Evolutionary conservation across 2,329 filamentous ascomycete species (phyloP).

Genomic region (Aureobasidium subglaciale): DNA sequence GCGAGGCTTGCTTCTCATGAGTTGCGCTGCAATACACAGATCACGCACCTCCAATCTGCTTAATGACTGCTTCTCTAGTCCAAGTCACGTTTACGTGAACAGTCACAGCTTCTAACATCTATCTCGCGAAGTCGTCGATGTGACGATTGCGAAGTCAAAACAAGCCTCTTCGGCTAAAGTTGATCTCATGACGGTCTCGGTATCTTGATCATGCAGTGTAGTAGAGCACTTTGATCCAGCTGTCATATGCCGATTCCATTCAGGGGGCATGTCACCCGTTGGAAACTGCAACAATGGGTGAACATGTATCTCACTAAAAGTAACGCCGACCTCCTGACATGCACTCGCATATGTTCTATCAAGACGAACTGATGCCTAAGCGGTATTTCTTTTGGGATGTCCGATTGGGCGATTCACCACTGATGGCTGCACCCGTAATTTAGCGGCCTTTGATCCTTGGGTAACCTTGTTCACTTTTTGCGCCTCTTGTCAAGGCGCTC

Average conservation of each 20-base stretch:
- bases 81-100: neutral
- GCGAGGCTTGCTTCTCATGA: neutral
- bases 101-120: neutral
- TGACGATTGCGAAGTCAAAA: neutral
- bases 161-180: slow-evolving; percentile 6
- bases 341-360: neutral
- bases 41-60: neutral
- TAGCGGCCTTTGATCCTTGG: neutral
- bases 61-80: neutral
- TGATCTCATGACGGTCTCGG: neutral
- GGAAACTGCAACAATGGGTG: neutral
- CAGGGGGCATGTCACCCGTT: neutral
- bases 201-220: neutral
- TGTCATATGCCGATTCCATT: neutral
- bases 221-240: neutral
- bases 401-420: neutral
- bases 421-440: neutral
- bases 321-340: neutral
- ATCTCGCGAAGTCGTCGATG: too few relatives aligned
- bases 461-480: neutral
- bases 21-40: neutral
- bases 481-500: neutral
- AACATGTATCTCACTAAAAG: neutral
- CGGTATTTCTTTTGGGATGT: neutral
- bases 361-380: neutral